These are phyloP conservation scores for Cryptococcus hybrid DNA, from an alignment of 1,284 basidiomycete genomes.

Conservation along the genomic window DNA sequence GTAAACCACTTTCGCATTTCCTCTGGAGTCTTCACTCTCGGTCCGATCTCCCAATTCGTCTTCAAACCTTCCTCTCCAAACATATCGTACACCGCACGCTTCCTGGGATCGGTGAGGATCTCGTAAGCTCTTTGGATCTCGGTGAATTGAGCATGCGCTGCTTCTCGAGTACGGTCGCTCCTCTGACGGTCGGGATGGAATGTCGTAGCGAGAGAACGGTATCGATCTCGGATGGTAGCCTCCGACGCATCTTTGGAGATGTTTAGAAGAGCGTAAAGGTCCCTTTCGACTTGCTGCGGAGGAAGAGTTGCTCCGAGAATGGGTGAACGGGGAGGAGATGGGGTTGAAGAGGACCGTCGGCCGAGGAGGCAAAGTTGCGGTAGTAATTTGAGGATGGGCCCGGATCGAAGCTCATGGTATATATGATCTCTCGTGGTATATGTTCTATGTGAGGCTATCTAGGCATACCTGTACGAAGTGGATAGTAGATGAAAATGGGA, in stretches of 20 bases:
- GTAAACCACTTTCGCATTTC: slow-evolving; percentile 53
- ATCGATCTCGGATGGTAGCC: slow-evolving; percentile 42
- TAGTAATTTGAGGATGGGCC: slow-evolving; percentile 45
- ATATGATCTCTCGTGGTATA: no score
- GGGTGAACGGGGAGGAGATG: slow-evolving; percentile 21
- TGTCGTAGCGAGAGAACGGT: slow-evolving; percentile 46
- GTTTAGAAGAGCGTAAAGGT: slow-evolving; percentile 45
- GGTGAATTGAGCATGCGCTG: slow-evolving; percentile 39
- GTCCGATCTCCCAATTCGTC: slow-evolving; percentile 53
- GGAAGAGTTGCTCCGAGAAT: slow-evolving; percentile 15
- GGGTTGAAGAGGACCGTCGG: slow-evolving; percentile 36
- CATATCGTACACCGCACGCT: slow-evolving; percentile 55
- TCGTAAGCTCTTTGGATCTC: slow-evolving; percentile 49
- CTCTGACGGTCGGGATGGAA: slow-evolving; percentile 58
- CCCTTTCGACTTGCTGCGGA: slow-evolving; percentile 3
- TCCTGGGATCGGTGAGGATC: slow-evolving; percentile 52
- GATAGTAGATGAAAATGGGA: no score
- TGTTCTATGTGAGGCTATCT: no score
- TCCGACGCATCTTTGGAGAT: slow-evolving; percentile 34
- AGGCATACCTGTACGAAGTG: no score
- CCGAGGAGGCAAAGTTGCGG: slow-evolving; percentile 30
- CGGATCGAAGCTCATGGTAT: slow-evolving; percentile 17
- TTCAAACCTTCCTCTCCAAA: slow-evolving; percentile 56
- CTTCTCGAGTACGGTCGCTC: slow-evolving; percentile 32
- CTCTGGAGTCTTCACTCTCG: slow-evolving; percentile 48